These are phyloP conservation scores for Colletotrichum sansevieriae DNA, from an alignment of 2,329 filamentous ascomycete species.

Conservation along the genomic window DNA sequence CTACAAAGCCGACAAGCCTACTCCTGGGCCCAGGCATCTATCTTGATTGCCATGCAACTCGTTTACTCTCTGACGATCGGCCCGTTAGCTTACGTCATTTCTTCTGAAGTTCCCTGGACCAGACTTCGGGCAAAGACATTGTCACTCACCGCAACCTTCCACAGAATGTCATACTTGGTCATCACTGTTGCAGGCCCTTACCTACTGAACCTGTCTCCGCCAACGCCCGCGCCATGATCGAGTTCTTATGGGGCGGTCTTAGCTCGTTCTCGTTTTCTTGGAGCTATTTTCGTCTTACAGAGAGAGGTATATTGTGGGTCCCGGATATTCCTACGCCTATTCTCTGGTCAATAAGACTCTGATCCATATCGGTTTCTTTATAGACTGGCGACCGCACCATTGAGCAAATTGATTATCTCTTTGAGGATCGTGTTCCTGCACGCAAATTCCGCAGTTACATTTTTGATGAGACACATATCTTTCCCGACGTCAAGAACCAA, in stretches of 20 bases:
- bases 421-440: background rate
- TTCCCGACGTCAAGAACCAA: background rate
- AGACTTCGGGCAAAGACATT: too few relatives aligned
- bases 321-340: background rate
- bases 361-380: background rate
- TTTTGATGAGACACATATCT: background rate
- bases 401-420: background rate
- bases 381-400: constrained; percentile 2
- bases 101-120: too few relatives aligned
- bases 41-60: too few relatives aligned
- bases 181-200: too few relatives aligned
- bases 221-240: background rate
- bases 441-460: background rate
- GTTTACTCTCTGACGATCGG: too few relatives aligned
- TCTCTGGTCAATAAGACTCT: background rate
- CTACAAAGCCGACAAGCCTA: too few relatives aligned
- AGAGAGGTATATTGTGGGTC: background rate
- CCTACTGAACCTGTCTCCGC: background rate
- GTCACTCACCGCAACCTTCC: too few relatives aligned
- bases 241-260: background rate
- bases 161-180: too few relatives aligned
- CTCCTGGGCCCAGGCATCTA: too few relatives aligned
- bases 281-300: constrained; percentile 3
- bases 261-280: constrained; percentile 5
- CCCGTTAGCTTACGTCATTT: too few relatives aligned